These are phyloP conservation scores for Moniliophthora roreri DNA, from an alignment of 1,284 basidiomycete genomes.

Conservation along the genomic window DNA sequence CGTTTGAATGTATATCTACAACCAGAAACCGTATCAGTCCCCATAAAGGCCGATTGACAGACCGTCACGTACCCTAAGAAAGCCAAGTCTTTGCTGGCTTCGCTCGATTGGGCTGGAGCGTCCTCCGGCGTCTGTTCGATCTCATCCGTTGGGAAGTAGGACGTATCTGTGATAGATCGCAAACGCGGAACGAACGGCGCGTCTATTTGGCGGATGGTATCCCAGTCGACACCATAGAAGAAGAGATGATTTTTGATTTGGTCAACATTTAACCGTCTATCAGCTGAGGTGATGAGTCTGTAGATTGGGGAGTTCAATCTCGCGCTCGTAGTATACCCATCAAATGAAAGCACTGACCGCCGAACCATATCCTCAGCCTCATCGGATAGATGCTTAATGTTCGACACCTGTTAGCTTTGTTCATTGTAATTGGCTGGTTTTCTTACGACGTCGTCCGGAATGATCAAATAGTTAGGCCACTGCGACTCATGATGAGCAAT, in stretches of 20 bases:
- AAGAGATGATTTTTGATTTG: constrained; percentile 94
- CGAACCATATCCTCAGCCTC: constrained; percentile 93
- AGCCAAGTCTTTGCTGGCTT: constrained; percentile 82
- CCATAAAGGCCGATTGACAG: neutral
- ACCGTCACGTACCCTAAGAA: constrained; percentile 77
- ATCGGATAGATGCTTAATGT: constrained; percentile 69
- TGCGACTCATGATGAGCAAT: constrained; percentile 37
- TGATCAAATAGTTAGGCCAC: constrained; percentile 85
- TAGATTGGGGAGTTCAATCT: no score
- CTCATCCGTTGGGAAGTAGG: constrained; percentile 97
- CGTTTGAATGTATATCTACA: constrained; percentile 77
- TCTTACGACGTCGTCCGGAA: constrained; percentile 85
- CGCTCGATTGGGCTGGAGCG: constrained; percentile 52
- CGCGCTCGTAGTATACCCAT: no score
- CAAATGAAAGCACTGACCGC: constrained; percentile 45
- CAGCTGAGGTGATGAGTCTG: constrained; percentile 84
- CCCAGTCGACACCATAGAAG: constrained; percentile 98
- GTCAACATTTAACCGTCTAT: constrained; percentile 79
- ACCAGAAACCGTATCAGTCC: constrained; percentile 10
- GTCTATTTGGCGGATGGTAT: constrained; percentile 85
- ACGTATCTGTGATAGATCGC: constrained; percentile 90
- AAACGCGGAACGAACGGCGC: constrained; percentile 95
- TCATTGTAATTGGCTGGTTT: neutral
- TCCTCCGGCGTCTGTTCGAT: constrained; percentile 85
- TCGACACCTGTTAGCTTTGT: neutral